Evolutionary conservation across 1,139 yeast genomes (phyloP), one percentile per base, ranked within the genome.

Genomic region (Sugiyamaella xylanicola): DNA sequence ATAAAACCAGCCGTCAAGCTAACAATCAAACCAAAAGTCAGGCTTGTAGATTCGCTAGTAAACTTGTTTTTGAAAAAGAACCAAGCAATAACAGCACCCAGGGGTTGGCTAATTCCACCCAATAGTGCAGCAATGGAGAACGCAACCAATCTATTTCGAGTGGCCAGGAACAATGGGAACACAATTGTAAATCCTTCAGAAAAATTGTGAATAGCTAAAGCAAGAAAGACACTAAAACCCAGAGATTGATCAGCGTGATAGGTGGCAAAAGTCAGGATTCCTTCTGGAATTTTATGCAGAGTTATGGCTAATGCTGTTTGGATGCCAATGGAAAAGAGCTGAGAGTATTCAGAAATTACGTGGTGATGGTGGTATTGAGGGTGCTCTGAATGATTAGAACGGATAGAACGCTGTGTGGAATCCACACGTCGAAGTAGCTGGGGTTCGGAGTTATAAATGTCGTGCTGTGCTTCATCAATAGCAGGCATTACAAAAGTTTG

Each of bases 181-280:
- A 96, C 90, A 88, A 93, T 91, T 21, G 95, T 84, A 68, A 93
- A 91, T 0, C 99, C 99, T 71, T 93, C 99, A n/a, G 92, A 86
- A 63, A 90, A 84, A 71, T 93, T 93, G 73, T 93, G 99, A 29
- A 92, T 82, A 19, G 92, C 82, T 64, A 93, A 77, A 55, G 97
- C 90, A 21, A 91, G 69, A 65, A 93, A 92, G 11, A 93, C 89
- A 16, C 89, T 81, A 35, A 90, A 67, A 0, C 98, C 98, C 29
- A 91, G 73, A 49, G 79, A 73, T 0, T 86, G 83, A 65, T 88
- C 84, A 1, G 95, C 88, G 61, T 83, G 83, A 0, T 91, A 79
- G 0, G 96, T 87, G 1, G 92, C 83, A 68, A 80, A 93, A 40
- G 95, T 87, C 55, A 93, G 83, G 65, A 93, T 88, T 0, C 99